Percentiles rank a stretch among this genome's conserved stretches.
Evolutionary conservation across 257 asterid species (phyloP).

Genomic region (Phtheirospermum japonicum): DNA sequence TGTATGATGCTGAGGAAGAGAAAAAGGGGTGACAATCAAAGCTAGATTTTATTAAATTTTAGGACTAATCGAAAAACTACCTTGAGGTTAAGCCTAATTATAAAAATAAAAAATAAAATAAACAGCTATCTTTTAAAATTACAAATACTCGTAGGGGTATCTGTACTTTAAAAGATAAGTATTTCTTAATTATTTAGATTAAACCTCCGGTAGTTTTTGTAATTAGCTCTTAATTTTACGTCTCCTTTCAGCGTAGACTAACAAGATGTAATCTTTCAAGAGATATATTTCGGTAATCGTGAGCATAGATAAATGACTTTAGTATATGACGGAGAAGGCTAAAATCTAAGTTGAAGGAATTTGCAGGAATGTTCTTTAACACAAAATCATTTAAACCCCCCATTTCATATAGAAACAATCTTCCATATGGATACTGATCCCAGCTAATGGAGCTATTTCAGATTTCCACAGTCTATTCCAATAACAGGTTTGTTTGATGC

Average conservation of each 20-base stretch:
- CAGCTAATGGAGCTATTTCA: constrained; percentile 26
- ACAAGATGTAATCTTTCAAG: constrained; percentile 15
- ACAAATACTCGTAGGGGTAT: not conserved
- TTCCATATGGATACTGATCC: constrained; percentile 1
- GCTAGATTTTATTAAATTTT: too few relatives aligned
- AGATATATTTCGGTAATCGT: constrained; percentile 19
- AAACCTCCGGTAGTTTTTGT: not conserved
- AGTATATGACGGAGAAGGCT: not conserved
- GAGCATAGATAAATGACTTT: constrained; percentile 7
- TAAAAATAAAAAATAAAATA: too few relatives aligned
- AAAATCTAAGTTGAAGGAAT: not conserved
- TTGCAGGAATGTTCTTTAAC: constrained; percentile 7
- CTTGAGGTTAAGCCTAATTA: too few relatives aligned
- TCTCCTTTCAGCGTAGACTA: not conserved
- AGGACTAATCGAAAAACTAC: too few relatives aligned
- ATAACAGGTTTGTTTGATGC: not conserved
- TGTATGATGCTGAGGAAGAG: not conserved
- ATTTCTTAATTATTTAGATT: not conserved
- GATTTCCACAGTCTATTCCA: constrained; percentile 10
- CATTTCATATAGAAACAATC: not conserved
- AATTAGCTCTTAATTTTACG: not conserved
- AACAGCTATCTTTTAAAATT: not conserved
- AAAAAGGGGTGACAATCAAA: not conserved
- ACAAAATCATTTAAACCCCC: constrained; percentile 1
- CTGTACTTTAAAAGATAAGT: not conserved